A percentile compares a stretch with the other conserved stretches of the same genome.
phyloP scores from a whole-genome alignment of 208 protist genomes.

The Wallacemonas sp. region DNA sequence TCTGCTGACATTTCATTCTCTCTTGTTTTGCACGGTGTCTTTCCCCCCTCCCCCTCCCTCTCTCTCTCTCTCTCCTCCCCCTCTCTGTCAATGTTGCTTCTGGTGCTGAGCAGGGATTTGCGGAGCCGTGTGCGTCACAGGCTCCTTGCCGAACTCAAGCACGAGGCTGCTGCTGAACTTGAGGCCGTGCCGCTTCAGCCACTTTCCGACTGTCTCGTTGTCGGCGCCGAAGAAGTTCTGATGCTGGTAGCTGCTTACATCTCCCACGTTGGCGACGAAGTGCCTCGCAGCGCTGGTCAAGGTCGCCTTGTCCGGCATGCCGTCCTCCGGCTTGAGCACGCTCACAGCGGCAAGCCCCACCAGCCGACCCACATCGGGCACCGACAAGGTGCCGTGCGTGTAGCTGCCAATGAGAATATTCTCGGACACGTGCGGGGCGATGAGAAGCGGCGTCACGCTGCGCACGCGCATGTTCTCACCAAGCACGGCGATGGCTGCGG shows the following conservation, averaged over 20 bases:
- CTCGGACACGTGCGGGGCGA: constrained; percentile 50
- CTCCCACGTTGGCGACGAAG: constrained; percentile 80
- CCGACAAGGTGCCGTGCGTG: constrained; percentile 62
- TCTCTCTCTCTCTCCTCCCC: constrained; percentile 3
- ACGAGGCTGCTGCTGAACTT: constrained; percentile 79
- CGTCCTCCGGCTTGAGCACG: constrained; percentile 24
- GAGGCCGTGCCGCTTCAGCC: constrained; percentile 76
- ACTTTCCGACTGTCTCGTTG: constrained; percentile 76
- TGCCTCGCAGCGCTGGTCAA: constrained; percentile 70
- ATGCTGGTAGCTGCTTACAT: constrained; percentile 73
- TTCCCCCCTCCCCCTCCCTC: neutral
- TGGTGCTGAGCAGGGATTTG: constrained; percentile 8
- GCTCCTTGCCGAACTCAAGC: constrained; percentile 88
- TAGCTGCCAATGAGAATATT: constrained; percentile 73
- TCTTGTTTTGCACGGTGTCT: neutral
- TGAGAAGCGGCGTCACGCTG: constrained; percentile 46
- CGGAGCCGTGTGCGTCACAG: constrained; percentile 65
- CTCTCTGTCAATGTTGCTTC: neutral
- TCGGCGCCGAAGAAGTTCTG: constrained; percentile 82
- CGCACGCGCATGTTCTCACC: constrained; percentile 84
- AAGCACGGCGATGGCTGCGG: constrained; percentile 65
- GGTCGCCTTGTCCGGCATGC: constrained; percentile 33
- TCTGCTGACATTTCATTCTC: too few species aligned
- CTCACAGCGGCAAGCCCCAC: constrained; percentile 78
- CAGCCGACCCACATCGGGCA: constrained; percentile 66